Base-by-base conservation (phyloP, 177 flowering plant species). In the Vitis hybrid region DNA sequence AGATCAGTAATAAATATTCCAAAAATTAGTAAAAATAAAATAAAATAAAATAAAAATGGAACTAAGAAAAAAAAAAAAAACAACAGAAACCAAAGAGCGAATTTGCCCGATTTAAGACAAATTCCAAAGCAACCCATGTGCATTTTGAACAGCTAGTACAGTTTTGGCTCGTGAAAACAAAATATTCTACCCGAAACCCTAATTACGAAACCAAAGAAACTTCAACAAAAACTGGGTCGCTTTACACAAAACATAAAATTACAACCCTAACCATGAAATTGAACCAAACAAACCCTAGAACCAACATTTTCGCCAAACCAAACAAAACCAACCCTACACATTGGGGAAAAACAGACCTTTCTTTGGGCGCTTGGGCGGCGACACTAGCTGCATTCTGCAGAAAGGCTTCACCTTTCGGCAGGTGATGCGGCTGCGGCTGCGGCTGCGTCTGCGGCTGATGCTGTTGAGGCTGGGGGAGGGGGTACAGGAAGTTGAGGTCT, bases 271-370 rank as follows among this genome's bases (percentile, higher is more conserved):
- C 22, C 61, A 59, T 59, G 59, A 70, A 67, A 59, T 52, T 59
- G 7, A 45, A 65, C 18, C 63, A 61, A 22, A 50, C 5, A 69
- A 70, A 70, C 71, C 76, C 68, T 50, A 67, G 51, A 66, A 39
- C 19, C 60, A 26, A 2, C 51, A 71, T 19, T 50, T 45, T n/a
- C 52, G 15, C 9, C 45, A 1, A 34, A 20, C 8, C 31, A 62
- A 22, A 19, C 45, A 14, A 57, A 51, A 53, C 54, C 1, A 45
- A 61, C 68, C 49, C 53, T 50, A 59, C 15, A 11, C 31, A 57
- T 20, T 53, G 9, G 59, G 14, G n/a, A 54, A 69, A 76, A 61
- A 52, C 2, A 20, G 19, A 87, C 90, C 88, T 81, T 78, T 83
- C 84, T 71, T 83, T 82, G 5, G 80, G 66, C 14, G 58, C 29